Conservation (phyloP, 345 rosid species). For the Triadica sebifera region DNA sequence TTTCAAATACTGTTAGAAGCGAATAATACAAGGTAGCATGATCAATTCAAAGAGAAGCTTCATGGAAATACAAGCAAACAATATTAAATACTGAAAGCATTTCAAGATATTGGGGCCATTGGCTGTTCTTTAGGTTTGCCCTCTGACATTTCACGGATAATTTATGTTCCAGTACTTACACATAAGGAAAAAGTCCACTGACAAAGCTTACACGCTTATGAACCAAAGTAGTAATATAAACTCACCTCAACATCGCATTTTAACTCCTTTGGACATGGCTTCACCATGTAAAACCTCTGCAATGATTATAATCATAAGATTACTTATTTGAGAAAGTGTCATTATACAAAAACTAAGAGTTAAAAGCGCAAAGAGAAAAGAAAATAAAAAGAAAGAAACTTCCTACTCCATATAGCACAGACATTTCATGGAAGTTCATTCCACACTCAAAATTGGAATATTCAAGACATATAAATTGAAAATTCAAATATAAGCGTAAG, state of each 20-base stretch:
- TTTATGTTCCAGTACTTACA: background rate
- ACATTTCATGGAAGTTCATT: background rate
- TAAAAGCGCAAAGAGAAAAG: background rate
- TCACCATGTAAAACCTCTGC: slow-evolving; percentile 85
- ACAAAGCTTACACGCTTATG: background rate
- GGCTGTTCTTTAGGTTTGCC: background rate
- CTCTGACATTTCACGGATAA: background rate
- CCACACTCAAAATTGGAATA: background rate
- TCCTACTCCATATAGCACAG: background rate
- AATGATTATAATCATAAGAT: slow-evolving; percentile 24
- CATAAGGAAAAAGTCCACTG: background rate
- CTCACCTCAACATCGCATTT: slow-evolving; percentile 92
- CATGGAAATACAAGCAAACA: background rate
- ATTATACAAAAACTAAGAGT: background rate
- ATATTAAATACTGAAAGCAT: background rate
- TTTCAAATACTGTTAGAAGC: background rate
- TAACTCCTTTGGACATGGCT: slow-evolving; percentile 86
- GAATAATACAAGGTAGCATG: background rate
- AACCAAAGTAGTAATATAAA: slow-evolving; percentile 20
- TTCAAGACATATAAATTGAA: background rate
- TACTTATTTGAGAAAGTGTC: background rate
- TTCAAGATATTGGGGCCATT: background rate
- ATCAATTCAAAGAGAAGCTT: background rate
- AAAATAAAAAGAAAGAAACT: background rate
- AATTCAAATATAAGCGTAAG: background rate